Evolutionary conservation across 495 filamentous ascomycete species (phyloP), one percentile per base, ranked within the genome.

Genomic region (Eremomyces bilateralis): DNA sequence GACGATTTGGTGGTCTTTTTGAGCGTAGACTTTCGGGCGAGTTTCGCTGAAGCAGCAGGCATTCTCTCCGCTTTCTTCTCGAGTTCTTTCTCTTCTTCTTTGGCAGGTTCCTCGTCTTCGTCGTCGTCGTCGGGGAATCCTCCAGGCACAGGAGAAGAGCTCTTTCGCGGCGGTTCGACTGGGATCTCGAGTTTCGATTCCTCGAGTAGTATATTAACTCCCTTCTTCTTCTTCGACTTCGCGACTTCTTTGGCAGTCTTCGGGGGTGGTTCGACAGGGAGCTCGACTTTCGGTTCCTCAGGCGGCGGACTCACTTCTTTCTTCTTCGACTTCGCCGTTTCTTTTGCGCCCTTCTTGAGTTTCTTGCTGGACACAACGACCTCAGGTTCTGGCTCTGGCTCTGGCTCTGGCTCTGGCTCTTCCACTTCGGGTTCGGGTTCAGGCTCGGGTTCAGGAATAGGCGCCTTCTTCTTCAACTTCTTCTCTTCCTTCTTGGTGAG

Each of bases 71-170:
- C 33, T 35, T 35, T 22, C 8, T 20, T 31, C 5, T 12, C 33
- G 10, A 11, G 13, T 31, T 37, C 6, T 12, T n/a, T 13, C 16
- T 29, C 12, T 13, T 43, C 37, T 4, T 25, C 16, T 11, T 29
- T 19, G n/a, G 39, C 33, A 12, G 32, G 18, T 48, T 48, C 30
- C 43, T 49, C 18, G 18, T 15, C 31, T 41, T 41, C 29, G 20
- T 43, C 38, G 33, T 56, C 49, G 35, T 58, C 54, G 33, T 37
- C 35, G 0, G 54, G 54, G 34, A 58, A 58, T 4, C 49, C 53
- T 21, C 54, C 54, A 20, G 54, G 53, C 13, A 56, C 36, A 15
- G 54, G 52, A 17, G 49, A 51, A 6, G 46, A 15, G 36, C 39
- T 42, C 40, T 47, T 40, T 21, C 25, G 38, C 21, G 25, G 39